Base-by-base conservation (phyloP, 371 early-diverging fungal genomes). In the Circinella umbellata region DNA sequence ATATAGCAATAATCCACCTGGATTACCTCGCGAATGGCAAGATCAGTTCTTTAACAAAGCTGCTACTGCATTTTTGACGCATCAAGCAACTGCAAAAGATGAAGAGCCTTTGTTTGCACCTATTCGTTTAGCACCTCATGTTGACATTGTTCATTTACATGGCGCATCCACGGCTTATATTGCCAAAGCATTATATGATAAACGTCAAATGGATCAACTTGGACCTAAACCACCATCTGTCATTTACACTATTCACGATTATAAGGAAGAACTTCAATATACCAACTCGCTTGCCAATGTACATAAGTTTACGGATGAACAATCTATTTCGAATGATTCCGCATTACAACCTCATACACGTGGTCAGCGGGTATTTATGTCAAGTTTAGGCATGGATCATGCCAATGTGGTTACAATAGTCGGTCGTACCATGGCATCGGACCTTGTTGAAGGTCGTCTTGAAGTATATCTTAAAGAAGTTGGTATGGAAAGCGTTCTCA, bases 191-290 rank as follows among this genome's bases (percentile, higher is more conserved):
- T 62, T 88, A 9, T 77, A 79, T 9, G 77, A 73, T 63, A 73
- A 64, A 61, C 80, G 68, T 39, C 63, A 70, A 67, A 66, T 38
- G 35, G 68, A 64, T 57, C 81, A 80, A 63, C 69, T 74, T 64
- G 85, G 74, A 27, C 75, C 71, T 6, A 64, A 68, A 4, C 85
- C 85, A 0, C 90, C 90, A 47, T 79, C 88, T 3, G 74, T 90
- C 46, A 79, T 90, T 11, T 90, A 90, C 68, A 90, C 91, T 2
- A 75, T 90, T 76, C 89, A 90, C 61, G 89, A 90, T 69, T 88
- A 89, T 65, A 59, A 82, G 49, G 89, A 88, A 57, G 91, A 90
- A 61, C 71, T 88, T 8, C 85, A 85, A 55, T 88, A 89, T 65
- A 83, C 86, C 1, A 84, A 88, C 63, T 78, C 81, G 10, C 55